Evolutionary conservation across 805 yeast species (phyloP).

Genomic region (Saccharomycopsis olivae): DNA sequence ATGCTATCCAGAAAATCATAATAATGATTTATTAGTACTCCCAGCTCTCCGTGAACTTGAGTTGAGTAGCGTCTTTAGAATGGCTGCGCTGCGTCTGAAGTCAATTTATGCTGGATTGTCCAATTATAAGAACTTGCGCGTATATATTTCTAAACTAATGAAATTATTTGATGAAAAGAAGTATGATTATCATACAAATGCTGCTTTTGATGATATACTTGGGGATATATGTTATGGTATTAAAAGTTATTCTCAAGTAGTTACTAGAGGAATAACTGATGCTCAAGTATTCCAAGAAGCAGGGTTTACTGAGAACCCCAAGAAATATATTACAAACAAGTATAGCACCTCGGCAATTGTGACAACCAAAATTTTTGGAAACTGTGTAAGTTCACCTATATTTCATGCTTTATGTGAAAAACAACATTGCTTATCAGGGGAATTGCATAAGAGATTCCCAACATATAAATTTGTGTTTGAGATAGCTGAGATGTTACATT

Average conservation of each 20-base stretch:
- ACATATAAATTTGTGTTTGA: conserved; percentile 8
- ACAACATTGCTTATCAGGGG: conserved; percentile 7
- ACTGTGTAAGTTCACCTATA: neutral
- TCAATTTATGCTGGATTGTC: neutral
- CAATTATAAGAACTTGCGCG: neutral
- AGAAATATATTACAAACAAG: conserved; percentile 31
- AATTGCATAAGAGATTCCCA: conserved; percentile 6
- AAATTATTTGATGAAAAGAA: neutral
- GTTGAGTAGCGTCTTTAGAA: neutral
- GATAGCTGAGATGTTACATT: conserved; percentile 5
- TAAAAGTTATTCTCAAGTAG: neutral
- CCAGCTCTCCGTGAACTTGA: neutral
- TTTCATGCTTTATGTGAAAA: neutral
- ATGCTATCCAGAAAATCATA: neutral
- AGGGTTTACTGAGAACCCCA: conserved; percentile 38
- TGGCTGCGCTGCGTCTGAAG: neutral
- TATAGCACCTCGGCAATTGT: conserved; percentile 21
- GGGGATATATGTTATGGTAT: neutral
- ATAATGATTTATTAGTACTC: neutral
- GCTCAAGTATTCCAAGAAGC: conserved; percentile 28
- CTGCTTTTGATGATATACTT: neutral
- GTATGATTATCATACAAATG: neutral
- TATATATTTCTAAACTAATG: neutral
- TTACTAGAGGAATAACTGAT: conserved; percentile 1
- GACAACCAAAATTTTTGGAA: conserved; percentile 1